These are phyloP conservation scores for Eucalyptus cloeziana DNA, from an alignment of 345 rosid genomes.

Conservation along the genomic window DNA sequence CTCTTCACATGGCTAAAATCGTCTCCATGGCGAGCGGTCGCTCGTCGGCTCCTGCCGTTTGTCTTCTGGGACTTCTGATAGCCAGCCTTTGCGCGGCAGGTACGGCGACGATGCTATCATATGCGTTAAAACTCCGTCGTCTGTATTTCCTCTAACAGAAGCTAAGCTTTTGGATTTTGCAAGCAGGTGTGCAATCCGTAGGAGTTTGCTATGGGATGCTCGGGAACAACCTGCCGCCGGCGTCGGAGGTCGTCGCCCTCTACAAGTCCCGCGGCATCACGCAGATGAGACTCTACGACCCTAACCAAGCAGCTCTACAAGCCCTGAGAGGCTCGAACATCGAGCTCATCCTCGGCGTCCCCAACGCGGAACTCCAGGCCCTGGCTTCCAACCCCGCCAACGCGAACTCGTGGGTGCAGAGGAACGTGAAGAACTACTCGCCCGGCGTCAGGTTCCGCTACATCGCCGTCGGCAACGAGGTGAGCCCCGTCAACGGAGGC, in stretches of 20 bases:
- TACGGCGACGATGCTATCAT: not conserved
- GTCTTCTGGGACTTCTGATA: not conserved
- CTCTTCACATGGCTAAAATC: not conserved
- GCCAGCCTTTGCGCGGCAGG: conserved; percentile 8
- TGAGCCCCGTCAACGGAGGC: not conserved
- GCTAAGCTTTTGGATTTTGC: not conserved
- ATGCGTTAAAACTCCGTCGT: not conserved
- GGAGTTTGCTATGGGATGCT: conserved; percentile 40
- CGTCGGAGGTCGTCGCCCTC: conserved; percentile 8
- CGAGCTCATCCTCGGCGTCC: conserved; percentile 28
- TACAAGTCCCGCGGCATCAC: conserved; percentile 19
- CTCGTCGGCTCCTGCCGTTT: not conserved
- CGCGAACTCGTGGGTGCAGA: conserved; percentile 24
- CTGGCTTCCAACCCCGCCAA: conserved; percentile 6
- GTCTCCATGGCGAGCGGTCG: not conserved
- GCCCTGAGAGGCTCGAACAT: conserved; percentile 33
- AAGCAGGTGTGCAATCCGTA: conserved; percentile 11
- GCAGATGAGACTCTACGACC: conserved; percentile 33
- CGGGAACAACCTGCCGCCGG: conserved; percentile 34
- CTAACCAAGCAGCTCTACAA: conserved; percentile 15
- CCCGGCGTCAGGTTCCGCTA: conserved; percentile 18
- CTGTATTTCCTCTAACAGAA: not conserved
- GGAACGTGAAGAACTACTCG: conserved; percentile 10
- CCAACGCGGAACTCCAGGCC: conserved; percentile 19
- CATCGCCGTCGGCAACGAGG: conserved; percentile 38